Evolutionary conservation across 2,329 filamentous ascomycete genomes (phyloP).

Genomic region (Colletotrichum karsti): DNA sequence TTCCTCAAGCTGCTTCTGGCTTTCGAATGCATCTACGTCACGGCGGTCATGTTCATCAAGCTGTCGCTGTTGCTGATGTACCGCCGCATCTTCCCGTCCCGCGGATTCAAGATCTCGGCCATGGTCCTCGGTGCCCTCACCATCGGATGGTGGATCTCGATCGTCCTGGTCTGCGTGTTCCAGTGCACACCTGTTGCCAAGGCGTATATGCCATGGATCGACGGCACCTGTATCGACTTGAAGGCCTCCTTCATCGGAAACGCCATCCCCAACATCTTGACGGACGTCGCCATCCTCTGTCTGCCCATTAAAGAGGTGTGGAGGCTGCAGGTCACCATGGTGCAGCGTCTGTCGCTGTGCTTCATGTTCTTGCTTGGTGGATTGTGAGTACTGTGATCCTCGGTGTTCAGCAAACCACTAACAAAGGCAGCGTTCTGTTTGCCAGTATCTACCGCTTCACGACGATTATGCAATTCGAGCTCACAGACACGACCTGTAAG

Average conservation of each 20-base stretch:
- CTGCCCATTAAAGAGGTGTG: constrained; percentile 36
- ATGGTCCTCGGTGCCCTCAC: constrained; percentile 20
- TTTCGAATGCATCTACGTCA: constrained; percentile 22
- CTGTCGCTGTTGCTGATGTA: constrained; percentile 28
- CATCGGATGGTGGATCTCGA: constrained; percentile 22
- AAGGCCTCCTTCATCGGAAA: constrained; percentile 52
- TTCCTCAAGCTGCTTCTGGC: constrained; percentile 23
- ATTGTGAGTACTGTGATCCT: constrained; percentile 37
- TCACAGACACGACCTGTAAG: constrained; percentile 34
- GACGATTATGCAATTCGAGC: constrained; percentile 38
- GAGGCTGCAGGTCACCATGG: constrained; percentile 34
- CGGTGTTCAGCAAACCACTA: background rate
- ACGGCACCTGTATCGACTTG: constrained; percentile 48
- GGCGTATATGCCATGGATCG: constrained; percentile 41
- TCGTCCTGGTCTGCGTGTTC: constrained; percentile 42
- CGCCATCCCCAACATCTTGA: constrained; percentile 50
- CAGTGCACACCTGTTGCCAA: constrained; percentile 49
- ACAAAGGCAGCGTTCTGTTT: constrained; percentile 6
- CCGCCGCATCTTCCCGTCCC: constrained; percentile 25
- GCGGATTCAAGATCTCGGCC: constrained; percentile 14
- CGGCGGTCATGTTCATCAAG: constrained; percentile 26
- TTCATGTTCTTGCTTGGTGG: constrained; percentile 42
- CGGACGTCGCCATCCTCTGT: constrained; percentile 44
- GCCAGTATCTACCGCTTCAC: constrained; percentile 36
- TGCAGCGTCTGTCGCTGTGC: constrained; percentile 33